These are phyloP conservation scores for Fusarium avenaceum DNA, from an alignment of 2,329 filamentous ascomycete genomes.

Conservation along the genomic window DNA sequence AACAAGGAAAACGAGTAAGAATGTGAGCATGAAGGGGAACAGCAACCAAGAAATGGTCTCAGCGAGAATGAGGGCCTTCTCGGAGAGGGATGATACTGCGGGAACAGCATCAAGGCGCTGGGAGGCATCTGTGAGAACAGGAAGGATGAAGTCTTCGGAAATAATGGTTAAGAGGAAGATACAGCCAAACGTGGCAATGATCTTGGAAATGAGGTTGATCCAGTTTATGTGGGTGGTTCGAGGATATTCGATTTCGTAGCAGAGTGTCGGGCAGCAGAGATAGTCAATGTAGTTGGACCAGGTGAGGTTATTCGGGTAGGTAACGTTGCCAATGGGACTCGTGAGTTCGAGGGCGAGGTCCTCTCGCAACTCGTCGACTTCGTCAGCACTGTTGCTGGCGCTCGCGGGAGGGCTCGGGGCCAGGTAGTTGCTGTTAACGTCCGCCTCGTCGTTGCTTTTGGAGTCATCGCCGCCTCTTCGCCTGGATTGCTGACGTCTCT, in stretches of 20 bases:
- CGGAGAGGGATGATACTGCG: conserved; percentile 62
- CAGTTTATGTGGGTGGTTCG: conserved; percentile 81
- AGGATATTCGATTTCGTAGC: conserved; percentile 97
- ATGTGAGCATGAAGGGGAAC: conserved; percentile 97
- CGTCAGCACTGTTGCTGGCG: conserved; percentile 54
- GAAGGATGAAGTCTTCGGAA: conserved; percentile 95
- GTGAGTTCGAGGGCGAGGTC: conserved; percentile 92
- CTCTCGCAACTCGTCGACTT: conserved; percentile 80
- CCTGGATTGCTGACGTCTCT: conserved; percentile 32
- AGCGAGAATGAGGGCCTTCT: conserved; percentile 82
- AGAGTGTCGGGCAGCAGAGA: conserved; percentile 91
- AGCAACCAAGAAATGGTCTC: conserved; percentile 93
- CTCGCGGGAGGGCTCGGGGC: conserved; percentile 38
- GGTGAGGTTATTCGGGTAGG: conserved; percentile 91
- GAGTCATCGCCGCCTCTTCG: conserved; percentile 38
- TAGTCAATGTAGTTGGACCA: conserved; percentile 87
- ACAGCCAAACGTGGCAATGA: conserved; percentile 91
- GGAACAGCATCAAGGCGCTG: conserved; percentile 62
- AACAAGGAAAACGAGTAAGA: conserved; percentile 94
- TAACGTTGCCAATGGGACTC: conserved; percentile 88
- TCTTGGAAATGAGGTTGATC: conserved; percentile 85
- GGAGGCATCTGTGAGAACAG: conserved; percentile 82
- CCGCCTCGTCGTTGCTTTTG: conserved; percentile 49
- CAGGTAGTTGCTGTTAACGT: conserved; percentile 12
- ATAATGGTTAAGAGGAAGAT: conserved; percentile 94